Conservation (phyloP, 2,329 filamentous ascomycete species). For the Trichoderma koningiopsis region DNA sequence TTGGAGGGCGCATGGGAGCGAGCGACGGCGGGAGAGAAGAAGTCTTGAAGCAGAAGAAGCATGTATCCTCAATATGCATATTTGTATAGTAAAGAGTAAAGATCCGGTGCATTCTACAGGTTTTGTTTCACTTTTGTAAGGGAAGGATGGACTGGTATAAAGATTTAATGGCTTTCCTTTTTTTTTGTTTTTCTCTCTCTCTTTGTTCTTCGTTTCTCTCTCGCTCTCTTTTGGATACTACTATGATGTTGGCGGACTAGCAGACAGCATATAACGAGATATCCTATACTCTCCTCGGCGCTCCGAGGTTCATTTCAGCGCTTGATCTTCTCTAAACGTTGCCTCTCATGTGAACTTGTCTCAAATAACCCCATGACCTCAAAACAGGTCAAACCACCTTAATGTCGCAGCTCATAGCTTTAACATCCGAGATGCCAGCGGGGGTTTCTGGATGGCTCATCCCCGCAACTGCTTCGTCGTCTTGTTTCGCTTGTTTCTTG, state of each 20-base stretch:
- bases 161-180: constrained; percentile 8
- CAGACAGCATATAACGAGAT: constrained; percentile 2
- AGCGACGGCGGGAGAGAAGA: constrained; percentile 58
- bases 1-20: constrained; percentile 73
- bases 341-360: background rate
- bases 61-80: constrained; percentile 1
- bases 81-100: constrained; percentile 24
- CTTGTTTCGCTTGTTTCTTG: background rate
- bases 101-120: constrained; percentile 13
- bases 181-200: background rate
- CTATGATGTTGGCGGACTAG: constrained; percentile 6
- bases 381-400: background rate
- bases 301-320: background rate
- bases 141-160: constrained; percentile 1
- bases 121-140: background rate
- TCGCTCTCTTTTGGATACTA: background rate
- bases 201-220: background rate
- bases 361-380: background rate
- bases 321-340: background rate
- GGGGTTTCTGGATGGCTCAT: background rate
- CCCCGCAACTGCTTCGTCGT: background rate
- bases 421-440: background rate
- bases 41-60: constrained; percentile 18
- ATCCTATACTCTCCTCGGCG: background rate
- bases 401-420: background rate